Base-by-base conservation (phyloP, 192 early-diverging fungal genomes). In the Coemansia sp. region DNA sequence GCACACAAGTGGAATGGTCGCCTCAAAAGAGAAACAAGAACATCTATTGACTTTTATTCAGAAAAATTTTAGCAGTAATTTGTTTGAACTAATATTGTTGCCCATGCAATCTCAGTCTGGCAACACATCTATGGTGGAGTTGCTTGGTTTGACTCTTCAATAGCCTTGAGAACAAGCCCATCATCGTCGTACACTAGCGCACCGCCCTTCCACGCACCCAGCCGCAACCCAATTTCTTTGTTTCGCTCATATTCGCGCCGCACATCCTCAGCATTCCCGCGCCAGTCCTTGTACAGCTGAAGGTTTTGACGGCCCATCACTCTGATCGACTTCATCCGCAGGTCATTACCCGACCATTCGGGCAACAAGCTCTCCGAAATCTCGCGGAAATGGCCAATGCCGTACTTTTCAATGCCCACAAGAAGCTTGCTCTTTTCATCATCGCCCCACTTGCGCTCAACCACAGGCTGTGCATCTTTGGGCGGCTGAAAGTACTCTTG, bases 371-470 rank as follows among this genome's bases (percentile, higher is more conserved):
- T 85, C 54, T 93, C 89, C 0, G 92, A 89, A 29, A 94, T 94
- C 64, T 92, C 91, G 45, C 90, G 84, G 68, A 94, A 95, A 63
- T 93, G 92, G 11, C 93, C 92, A 69, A 95, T 92, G 10, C 92
- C 93, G 55, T 91, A 79, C 56, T 83, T 89, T 64, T 86, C 89
- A 47, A 95, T 92, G 5, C 93, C 92, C 54, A 89, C 81, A 32
- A 94, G 86, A 25, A 95, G 74, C 50, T 90, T 74, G 35, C 58
- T 58, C 35, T 87, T 86, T 70, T 95, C 90, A n/a, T 84, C 85
- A 3, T 92, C 92, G 14, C 88, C 91, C 93, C 93, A 94, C 73
- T 92, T 91, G 51, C 92, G 84, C 43, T 88, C 88, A 37, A 69
- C 61, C 56, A 76, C 72, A 3, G 82, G 67, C 24, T 80, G 56